These are phyloP conservation scores for Litchi chinensis DNA, from an alignment of 345 rosid genomes.

Conservation along the genomic window DNA sequence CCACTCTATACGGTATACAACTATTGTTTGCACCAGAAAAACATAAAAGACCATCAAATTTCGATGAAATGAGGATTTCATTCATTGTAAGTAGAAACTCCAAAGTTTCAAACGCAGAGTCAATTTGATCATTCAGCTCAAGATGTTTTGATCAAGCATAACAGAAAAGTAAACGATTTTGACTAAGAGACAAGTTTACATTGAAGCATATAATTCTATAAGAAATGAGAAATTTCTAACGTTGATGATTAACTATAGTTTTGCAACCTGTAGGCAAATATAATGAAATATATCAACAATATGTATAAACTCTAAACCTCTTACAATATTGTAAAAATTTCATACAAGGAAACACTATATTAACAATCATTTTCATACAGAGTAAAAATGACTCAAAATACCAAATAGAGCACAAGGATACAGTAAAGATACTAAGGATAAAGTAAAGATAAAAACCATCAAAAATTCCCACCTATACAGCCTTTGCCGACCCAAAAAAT, in stretches of 20 bases:
- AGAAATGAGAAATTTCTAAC: neutral
- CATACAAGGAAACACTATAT: too few relatives aligned
- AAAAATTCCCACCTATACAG: too few relatives aligned
- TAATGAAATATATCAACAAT: neutral
- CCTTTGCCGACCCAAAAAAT: too few relatives aligned
- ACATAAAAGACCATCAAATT: neutral
- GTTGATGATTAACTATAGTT: neutral
- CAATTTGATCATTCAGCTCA: neutral
- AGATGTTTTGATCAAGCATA: neutral
- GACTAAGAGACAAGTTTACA: neutral
- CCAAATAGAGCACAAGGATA: too few relatives aligned
- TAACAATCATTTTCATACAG: too few relatives aligned
- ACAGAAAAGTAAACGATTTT: neutral
- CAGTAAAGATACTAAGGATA: too few relatives aligned
- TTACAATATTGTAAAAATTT: too few relatives aligned
- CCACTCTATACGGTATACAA: slow-evolving; percentile 51
- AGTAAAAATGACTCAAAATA: too few relatives aligned
- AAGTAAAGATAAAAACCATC: too few relatives aligned
- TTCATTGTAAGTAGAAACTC: too few relatives aligned
- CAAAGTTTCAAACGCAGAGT: neutral
- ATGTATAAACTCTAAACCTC: too few relatives aligned
- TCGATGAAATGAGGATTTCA: too few relatives aligned
- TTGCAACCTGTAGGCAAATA: neutral
- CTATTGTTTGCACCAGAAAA: slow-evolving; percentile 25
- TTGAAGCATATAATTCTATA: neutral